Conservation (phyloP, 352 stramenopile species). For the Globisporangium takayamanum region DNA sequence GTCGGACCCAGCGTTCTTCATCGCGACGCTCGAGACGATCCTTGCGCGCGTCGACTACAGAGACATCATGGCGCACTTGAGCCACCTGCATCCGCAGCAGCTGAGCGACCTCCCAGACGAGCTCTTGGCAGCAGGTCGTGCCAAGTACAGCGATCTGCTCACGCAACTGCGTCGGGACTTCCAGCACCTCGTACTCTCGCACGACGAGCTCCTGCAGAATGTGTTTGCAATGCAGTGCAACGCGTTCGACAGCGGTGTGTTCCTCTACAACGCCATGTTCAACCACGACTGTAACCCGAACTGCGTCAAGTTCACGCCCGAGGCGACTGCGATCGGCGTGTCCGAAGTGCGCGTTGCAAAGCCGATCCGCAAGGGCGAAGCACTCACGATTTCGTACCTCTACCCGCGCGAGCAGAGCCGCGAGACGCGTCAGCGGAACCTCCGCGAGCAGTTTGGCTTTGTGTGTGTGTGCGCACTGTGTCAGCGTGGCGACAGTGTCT, state of each 20-base stretch:
- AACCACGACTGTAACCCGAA: constrained; percentile 94
- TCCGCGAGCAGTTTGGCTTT: constrained; percentile 92
- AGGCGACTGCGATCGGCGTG: constrained; percentile 41
- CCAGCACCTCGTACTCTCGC: constrained; percentile 31
- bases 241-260: constrained; percentile 91
- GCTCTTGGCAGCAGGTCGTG: constrained; percentile 39
- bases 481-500: constrained; percentile 56
- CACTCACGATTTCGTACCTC: constrained; percentile 92
- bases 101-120: constrained; percentile 56
- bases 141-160: constrained; percentile 55
- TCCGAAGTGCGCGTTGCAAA: constrained; percentile 90
- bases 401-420: constrained; percentile 88
- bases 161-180: constrained; percentile 48
- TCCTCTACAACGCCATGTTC: constrained; percentile 92
- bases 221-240: constrained; percentile 93
- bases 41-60: constrained; percentile 60
- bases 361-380: constrained; percentile 78
- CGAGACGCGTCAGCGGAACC: constrained; percentile 61
- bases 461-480: constrained; percentile 67
- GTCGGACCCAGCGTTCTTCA: constrained; percentile 70
- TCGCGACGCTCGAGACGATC: constrained; percentile 86
- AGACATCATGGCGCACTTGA: constrained; percentile 69
- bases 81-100: constrained; percentile 82
- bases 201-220: constrained; percentile 81
- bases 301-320: constrained; percentile 90